phyloP scores from a whole-genome alignment of 2,329 filamentous ascomycete genomes.

The Venturia asperata region DNA sequence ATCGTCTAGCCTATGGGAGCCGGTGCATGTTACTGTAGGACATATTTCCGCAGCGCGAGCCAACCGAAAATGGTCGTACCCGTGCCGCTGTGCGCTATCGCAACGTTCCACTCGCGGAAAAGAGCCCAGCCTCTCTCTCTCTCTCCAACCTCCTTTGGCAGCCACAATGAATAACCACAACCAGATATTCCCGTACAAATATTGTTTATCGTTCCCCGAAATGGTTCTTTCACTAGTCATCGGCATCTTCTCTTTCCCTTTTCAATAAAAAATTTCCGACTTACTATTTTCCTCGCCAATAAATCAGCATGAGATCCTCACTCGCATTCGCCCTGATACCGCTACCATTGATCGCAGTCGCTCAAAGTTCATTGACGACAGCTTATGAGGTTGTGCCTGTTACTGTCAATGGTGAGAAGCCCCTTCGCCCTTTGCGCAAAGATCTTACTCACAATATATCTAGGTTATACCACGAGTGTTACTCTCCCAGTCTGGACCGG shows the following conservation, averaged over 20 bases:
- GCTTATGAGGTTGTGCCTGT: constrained; percentile 10
- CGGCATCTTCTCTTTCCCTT: neutral
- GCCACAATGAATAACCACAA: neutral
- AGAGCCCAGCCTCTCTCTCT: neutral
- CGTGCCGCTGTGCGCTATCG: neutral
- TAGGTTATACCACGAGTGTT: constrained; percentile 14
- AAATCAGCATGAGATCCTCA: constrained; percentile 4
- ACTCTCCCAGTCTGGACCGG: constrained; percentile 17
- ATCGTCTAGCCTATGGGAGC: neutral
- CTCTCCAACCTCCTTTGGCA: constrained; percentile 3
- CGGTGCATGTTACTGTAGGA: too few species aligned
- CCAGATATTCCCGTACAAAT: neutral
- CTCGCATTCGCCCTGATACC: neutral
- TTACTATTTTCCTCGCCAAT: neutral
- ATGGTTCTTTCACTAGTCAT: neutral
- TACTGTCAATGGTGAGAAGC: constrained; percentile 9
- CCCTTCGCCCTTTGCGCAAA: neutral
- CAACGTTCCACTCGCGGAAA: constrained; percentile 5
- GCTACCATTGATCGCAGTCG: constrained; percentile 5
- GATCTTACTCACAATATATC: neutral
- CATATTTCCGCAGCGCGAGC: neutral
- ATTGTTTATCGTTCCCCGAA: neutral
- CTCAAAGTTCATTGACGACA: neutral
- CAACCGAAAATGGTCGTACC: neutral
- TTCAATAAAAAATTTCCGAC: neutral